Base-by-base conservation (phyloP, 805 yeast species). In the Tetrapisispora arboricola region DNA sequence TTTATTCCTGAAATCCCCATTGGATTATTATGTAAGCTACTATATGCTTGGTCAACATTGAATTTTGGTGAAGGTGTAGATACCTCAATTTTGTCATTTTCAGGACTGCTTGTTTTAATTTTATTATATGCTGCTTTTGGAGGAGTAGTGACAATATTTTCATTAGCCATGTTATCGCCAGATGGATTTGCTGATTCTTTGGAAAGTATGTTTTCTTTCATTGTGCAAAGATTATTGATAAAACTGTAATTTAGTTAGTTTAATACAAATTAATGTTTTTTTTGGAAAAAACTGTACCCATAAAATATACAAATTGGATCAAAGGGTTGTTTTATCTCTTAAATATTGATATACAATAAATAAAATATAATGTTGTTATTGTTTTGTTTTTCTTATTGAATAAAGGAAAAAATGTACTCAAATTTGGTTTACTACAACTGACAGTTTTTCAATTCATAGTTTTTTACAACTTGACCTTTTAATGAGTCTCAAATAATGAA, bases 1-100 rank as follows among this genome's bases (percentile, higher is more conserved):
- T 46, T 37, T 22, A 33, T 43, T 24, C 40, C 44, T 10, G 50
- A 50, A 16, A 13, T 17, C 3, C 24, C 29, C 24, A 26, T 22
- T 22, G 29, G 20, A 25, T 16, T 24, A 24, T 24, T 34, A 34
- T 24, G 7, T 16, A 34, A 16, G 9, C 29, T 24, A 16, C 12
- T n/a, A 10, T 16, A 22, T 21, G 25, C 17, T 16, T 24, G 16
- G 13, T 27, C 37, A n/a, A 6, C 15, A 12, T 39, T 36, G 16
- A 10, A 5, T 12, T 31, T 29, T 16, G 39, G 39, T 3, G 39
- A 36, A 13, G 28, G 27, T 6, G 28, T 22, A 16, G 27, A 9
- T 7, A 24, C 27, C 15, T 34, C 30, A 24, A 24, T 34, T 12
- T 16, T 22, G 25, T 16, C 20, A 25, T 13, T 16, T 4, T 7